These are phyloP conservation scores for Candida sp. DNA, from an alignment of 1,139 yeast species.

Conservation along the genomic window DNA sequence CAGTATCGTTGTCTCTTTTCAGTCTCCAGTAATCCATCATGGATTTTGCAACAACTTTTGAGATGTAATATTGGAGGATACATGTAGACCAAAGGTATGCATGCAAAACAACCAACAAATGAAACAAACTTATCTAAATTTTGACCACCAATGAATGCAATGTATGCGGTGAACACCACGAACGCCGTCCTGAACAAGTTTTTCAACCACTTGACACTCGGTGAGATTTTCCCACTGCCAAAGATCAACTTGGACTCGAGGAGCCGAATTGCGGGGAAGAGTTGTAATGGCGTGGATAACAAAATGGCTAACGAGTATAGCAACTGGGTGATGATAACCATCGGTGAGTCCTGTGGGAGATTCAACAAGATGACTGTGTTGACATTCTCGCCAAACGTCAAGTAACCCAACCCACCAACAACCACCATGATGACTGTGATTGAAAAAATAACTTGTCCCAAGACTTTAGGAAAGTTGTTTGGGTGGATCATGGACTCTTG, in stretches of 20 bases:
- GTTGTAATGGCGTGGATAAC: slow-evolving; percentile 88
- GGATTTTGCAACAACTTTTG: slow-evolving; percentile 36
- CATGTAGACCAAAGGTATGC: slow-evolving; percentile 83
- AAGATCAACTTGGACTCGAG: slow-evolving; percentile 43
- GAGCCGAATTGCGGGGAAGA: slow-evolving; percentile 63
- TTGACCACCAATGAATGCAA: slow-evolving; percentile 63
- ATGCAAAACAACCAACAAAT: slow-evolving; percentile 81
- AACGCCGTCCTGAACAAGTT: slow-evolving; percentile 69
- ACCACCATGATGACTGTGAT: slow-evolving; percentile 79
- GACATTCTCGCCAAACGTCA: slow-evolving; percentile 83
- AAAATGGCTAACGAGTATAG: slow-evolving; percentile 88
- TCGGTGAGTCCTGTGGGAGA: slow-evolving; percentile 72
- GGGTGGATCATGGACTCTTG: slow-evolving; percentile 95
- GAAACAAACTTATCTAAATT: slow-evolving; percentile 75
- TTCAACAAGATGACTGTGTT: slow-evolving; percentile 89
- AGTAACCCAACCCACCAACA: slow-evolving; percentile 80
- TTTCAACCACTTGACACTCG: slow-evolving; percentile 81
- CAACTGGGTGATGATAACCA: slow-evolving; percentile 73
- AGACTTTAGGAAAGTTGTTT: slow-evolving; percentile 67
- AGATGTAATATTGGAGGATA: slow-evolving; percentile 79
- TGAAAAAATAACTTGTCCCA: slow-evolving; percentile 74
- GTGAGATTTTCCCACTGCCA: slow-evolving; percentile 72
- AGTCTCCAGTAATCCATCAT: slow-evolving; percentile 19
- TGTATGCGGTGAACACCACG: slow-evolving; percentile 68
- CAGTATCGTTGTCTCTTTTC: slow-evolving; percentile 26